These are phyloP conservation scores for Kwoniella shandongensis DNA, from an alignment of 768 basidiomycete genomes.

Conservation along the genomic window DNA sequence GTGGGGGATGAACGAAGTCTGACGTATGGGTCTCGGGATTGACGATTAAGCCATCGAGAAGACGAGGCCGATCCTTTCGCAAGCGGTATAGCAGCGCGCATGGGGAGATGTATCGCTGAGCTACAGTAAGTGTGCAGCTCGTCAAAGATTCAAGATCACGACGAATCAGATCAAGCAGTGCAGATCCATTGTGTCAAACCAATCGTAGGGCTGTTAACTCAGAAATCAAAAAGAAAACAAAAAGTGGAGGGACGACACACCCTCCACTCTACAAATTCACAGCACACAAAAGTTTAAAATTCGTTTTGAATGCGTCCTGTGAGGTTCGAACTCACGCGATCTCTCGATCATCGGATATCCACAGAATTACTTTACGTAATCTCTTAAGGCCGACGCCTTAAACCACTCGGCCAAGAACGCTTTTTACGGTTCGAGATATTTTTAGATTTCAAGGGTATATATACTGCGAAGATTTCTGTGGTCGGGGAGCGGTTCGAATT, in stretches of 20 bases:
- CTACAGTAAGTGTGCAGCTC: too few species aligned
- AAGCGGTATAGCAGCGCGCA: background rate
- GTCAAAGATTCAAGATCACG: too few species aligned
- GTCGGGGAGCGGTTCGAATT: too few species aligned
- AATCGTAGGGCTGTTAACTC: too few species aligned
- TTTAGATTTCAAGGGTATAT: constrained; percentile 1
- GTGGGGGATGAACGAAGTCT: constrained; percentile 28
- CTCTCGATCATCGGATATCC: constrained; percentile 14
- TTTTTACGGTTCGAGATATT: background rate
- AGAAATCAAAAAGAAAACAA: constrained; percentile 4
- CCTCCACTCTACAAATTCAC: background rate
- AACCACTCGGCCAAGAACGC: constrained; percentile 29
- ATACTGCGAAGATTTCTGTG: too few species aligned
- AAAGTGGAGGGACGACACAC: background rate
- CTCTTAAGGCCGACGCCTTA: constrained; percentile 29
- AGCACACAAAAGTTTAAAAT: constrained; percentile 7
- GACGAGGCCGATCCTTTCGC: constrained; percentile 41
- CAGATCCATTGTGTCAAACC: too few species aligned
- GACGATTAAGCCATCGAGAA: constrained; percentile 50
- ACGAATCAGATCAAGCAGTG: too few species aligned
- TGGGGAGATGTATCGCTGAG: background rate
- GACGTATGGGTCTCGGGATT: constrained; percentile 54
- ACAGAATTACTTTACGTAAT: constrained; percentile 1
- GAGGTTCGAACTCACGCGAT: constrained; percentile 32
- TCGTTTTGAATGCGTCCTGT: constrained; percentile 11